Evolutionary conservation across 148 eudicot genomes (phyloP).

Genomic region (Chenopodium suecicum): DNA sequence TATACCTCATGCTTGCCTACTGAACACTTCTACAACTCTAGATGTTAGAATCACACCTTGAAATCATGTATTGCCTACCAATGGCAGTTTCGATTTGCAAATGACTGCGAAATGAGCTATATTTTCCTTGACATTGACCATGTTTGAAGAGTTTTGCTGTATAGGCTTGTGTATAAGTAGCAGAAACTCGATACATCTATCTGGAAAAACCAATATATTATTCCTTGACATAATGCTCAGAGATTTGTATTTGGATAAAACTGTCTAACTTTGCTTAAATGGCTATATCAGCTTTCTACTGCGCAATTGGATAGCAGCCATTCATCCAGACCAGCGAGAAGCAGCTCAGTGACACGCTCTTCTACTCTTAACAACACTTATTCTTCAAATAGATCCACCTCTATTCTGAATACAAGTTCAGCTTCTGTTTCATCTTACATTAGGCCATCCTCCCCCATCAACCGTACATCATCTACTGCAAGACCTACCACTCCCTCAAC

Average conservation of each 20-base stretch:
- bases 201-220: neutral
- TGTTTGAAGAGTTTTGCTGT: too few species aligned
- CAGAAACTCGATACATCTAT: neutral
- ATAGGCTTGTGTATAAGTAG: neutral
- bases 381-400: slow-evolving; percentile 60
- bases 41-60: too few species aligned
- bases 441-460: slow-evolving; percentile 78
- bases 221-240: neutral
- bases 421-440: slow-evolving; percentile 93
- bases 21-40: neutral
- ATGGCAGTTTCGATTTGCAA: neutral
- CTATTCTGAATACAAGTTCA: slow-evolving; percentile 89
- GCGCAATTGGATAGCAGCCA: slow-evolving; percentile 67
- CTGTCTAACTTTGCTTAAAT: slow-evolving; percentile 16
- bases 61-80: neutral
- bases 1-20: neutral
- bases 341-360: slow-evolving; percentile 89
- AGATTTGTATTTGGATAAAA: neutral
- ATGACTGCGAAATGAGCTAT: neutral
- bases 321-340: slow-evolving; percentile 65
- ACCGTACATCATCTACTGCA: slow-evolving; percentile 67
- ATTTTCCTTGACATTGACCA: too few species aligned
- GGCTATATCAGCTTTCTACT: slow-evolving; percentile 60
- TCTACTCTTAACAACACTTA: slow-evolving; percentile 58
- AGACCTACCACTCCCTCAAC: slow-evolving; percentile 83